Evolutionary conservation across 2,329 filamentous ascomycete genomes (phyloP), one percentile per base, ranked within the genome.

Genomic region (Coniochaeta ligniaria): DNA sequence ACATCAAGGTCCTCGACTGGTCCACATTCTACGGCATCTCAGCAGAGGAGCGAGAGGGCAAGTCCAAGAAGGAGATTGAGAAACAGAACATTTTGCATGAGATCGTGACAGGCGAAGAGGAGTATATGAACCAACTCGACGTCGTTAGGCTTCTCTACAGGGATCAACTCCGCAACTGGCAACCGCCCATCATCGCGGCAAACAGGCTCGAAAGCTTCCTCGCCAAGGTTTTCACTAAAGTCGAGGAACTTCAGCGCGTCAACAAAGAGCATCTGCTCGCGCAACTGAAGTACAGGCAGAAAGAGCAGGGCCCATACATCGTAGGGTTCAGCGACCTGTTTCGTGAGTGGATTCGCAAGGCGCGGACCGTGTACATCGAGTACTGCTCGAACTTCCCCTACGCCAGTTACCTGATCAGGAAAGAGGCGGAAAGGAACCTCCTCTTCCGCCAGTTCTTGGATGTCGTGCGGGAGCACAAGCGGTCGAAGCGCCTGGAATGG

Each of bases 331-430:
- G 93, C 71, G 95, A 98, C 70, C 91, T 99, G 57, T 98, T 99
- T 79, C 83, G 95, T 61, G 95, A 99, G 76, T 99, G 95, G 95
- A 96, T 98, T 63, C 86, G 95, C 64, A 98, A 97, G 74, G 95
- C 95, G 35, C 92, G 89, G 73, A 79, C 83, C 2, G 89, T 91
- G 12, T 99, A 98, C 71, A 87, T 97, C 63, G 92, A 96, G 61
- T 99, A 98, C 73, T 94, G 94, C 43, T 88, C 89, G 1, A 87
- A 87, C 0, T 98, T 95, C 67, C 94, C 94, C 0, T 86, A 88
- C 61, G 94, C 95, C 1, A 88, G 87, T 41, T 93, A 91, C 70
- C 79, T 93, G 59, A 86, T 99, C 20, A 88, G 92, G 59, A 90
- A 89, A 70, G 95, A 99, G 74, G 82, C 88, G 1, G 88, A 93